Percentiles rank a stretch among this genome's conserved stretches.
phyloP scores from a whole-genome alignment of 1,284 basidiomycete species.

The Crocinoboletus sp. region DNA sequence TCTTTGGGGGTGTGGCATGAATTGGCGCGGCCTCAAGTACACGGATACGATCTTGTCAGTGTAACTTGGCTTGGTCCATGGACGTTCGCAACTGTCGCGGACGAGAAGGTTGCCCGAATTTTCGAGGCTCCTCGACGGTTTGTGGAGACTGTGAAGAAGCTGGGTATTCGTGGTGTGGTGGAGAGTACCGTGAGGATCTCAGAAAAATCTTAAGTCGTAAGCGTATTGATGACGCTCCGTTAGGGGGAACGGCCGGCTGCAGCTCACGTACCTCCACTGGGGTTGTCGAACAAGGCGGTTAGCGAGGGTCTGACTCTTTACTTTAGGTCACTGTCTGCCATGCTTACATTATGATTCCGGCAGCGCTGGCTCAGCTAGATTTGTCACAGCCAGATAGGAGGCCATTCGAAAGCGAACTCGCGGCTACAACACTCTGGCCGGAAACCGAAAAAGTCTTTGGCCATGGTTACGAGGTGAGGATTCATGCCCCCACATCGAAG shows the following conservation, averaged over 20 bases:
- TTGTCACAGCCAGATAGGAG: conserved; percentile 38
- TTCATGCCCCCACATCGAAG: conserved; percentile 1
- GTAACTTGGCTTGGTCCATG: conserved; percentile 72
- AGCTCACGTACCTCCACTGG: conserved; percentile 73
- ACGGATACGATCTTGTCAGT: conserved; percentile 91
- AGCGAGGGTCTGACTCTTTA: conserved; percentile 44
- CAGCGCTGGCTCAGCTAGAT: conserved; percentile 18
- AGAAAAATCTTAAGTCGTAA: background rate
- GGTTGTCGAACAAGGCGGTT: conserved; percentile 67
- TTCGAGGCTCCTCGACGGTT: conserved; percentile 87
- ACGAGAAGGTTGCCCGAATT: conserved; percentile 89
- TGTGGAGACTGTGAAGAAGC: conserved; percentile 51
- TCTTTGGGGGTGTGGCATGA: conserved; percentile 67
- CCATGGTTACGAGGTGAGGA: conserved; percentile 88
- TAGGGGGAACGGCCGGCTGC: conserved; percentile 43
- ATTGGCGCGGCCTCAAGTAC: conserved; percentile 85
- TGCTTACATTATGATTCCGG: conserved; percentile 2
- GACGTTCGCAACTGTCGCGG: conserved; percentile 82
- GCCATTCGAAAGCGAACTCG: conserved; percentile 81
- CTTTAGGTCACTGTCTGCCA: background rate
- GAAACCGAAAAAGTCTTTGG: conserved; percentile 97
- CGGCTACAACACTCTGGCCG: conserved; percentile 90
- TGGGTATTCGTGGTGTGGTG: conserved; percentile 46
- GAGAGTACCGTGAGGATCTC: conserved; percentile 39
- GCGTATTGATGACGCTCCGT: conserved; percentile 8